These are phyloP conservation scores for Chenopodium berlandieri DNA, from an alignment of 148 eudicot species.

Conservation along the genomic window DNA sequence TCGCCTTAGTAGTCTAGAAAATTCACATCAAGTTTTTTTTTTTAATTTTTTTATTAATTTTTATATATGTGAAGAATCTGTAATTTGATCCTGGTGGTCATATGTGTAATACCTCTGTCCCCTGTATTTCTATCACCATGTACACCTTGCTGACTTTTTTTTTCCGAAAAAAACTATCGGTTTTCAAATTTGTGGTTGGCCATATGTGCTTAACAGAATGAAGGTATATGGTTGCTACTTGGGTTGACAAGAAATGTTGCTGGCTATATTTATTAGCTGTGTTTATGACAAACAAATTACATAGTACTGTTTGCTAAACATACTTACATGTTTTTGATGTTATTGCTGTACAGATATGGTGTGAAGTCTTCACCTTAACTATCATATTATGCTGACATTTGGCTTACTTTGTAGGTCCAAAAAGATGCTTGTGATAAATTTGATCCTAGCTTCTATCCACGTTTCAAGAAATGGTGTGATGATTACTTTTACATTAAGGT, in stretches of 20 bases:
- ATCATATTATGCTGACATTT: slow-evolving; percentile 10
- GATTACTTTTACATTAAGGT: slow-evolving; percentile 98
- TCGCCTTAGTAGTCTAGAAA: neutral
- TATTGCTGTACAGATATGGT: neutral
- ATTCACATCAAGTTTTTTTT: no score
- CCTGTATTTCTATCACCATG: neutral
- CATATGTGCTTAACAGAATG: neutral
- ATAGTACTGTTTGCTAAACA: neutral
- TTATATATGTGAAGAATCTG: neutral
- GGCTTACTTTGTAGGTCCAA: slow-evolving; percentile 63
- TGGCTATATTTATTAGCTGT: neutral
- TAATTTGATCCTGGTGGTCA: neutral
- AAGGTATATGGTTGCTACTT: neutral
- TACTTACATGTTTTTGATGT: neutral
- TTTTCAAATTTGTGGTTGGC: neutral
- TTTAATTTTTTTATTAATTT: no score
- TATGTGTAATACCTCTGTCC: neutral
- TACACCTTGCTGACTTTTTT: neutral
- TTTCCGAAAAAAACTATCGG: neutral
- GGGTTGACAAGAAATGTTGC: neutral
- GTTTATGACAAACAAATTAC: neutral
- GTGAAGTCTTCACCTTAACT: neutral
- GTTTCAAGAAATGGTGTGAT: slow-evolving; percentile 99
- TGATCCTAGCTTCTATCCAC: slow-evolving; percentile 85
- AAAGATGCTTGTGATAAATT: slow-evolving; percentile 92